These are phyloP conservation scores for Laguncularia racemosa DNA, from an alignment of 345 rosid genomes.

Conservation along the genomic window DNA sequence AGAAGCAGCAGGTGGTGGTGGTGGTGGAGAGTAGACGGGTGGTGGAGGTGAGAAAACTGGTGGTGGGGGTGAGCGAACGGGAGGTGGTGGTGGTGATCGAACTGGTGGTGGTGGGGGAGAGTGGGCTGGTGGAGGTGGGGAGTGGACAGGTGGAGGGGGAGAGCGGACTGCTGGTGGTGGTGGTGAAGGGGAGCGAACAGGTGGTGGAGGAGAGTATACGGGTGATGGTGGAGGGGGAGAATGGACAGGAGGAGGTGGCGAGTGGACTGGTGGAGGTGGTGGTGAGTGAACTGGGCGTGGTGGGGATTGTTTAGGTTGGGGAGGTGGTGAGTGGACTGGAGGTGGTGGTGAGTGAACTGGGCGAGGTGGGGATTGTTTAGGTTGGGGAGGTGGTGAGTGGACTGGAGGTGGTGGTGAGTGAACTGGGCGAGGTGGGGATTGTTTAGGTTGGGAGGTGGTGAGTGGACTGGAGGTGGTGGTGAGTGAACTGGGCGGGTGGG, in stretches of 20 bases:
- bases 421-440: conserved; percentile 16
- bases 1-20: conserved; percentile 17
- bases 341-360: not conserved
- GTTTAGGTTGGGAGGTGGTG: conserved; percentile 30
- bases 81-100: conserved; percentile 12
- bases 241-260: no score
- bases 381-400: not conserved
- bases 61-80: conserved; percentile 5
- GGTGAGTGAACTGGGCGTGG: not conserved
- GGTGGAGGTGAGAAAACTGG: conserved; percentile 8
- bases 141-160: conserved; percentile 23
- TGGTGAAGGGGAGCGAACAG: conserved; percentile 8
- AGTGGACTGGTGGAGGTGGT: no score
- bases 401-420: not conserved
- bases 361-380: not conserved
- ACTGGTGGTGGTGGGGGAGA: conserved; percentile 10
- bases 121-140: conserved; percentile 9
- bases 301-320: not conserved
- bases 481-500: conserved; percentile 8
- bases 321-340: not conserved
- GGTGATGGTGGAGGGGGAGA: not conserved
- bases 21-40: conserved; percentile 9
- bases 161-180: conserved; percentile 13
- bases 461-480: conserved; percentile 12
- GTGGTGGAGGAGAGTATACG: conserved; percentile 8